Base-by-base conservation (phyloP, 768 basidiomycete genomes). In the Phylloporus arenicola region DNA sequence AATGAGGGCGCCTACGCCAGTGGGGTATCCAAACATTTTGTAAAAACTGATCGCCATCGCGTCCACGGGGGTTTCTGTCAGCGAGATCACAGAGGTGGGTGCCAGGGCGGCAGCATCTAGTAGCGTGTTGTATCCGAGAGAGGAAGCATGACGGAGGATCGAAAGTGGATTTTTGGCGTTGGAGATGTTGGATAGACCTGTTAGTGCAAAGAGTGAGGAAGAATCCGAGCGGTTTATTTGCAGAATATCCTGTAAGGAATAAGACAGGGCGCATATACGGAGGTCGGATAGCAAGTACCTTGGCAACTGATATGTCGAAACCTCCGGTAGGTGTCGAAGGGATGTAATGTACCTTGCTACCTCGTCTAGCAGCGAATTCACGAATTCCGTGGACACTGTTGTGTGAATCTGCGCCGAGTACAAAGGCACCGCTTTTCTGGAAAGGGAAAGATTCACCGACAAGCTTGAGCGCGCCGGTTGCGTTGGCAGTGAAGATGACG, bases 1-100 rank as follows among this genome's bases (percentile, higher is more conserved):
- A 25, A 92, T 65, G 5, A 92, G 73, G 12, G 88, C 88, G 31
- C 90, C 89, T 38, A 91, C 80, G 8, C 89, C 89, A 0, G 88
- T 91, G 11, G 89, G 89, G 57, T 83, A 92, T 30, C 89, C 89
- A 55, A 90, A 88, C 85, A 92, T 90, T 58, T 92, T 92, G 70
- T 92, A 92, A 59, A 92, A 90, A 39, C 85, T 88, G 47, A 92
- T 62, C 0, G 83, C 88, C 77, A 90, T 82, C 1, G 88, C 89
- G 64, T 92, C 90, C 11, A 89, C 83, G 4, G 83, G 79, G 27
- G 74, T 75, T 45, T 83, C 78, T 1, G 76, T 66, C 13, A 92
- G 71, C 12, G 85, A 85, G 48, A 92, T 76, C 16, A 72, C 61
- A 8, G 87, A 81, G 1, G 86, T 84, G 10, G 89, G 82, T 2